phyloP scores from a whole-genome alignment of 2,329 filamentous ascomycete species.

The Neoascochyta sp. region DNA sequence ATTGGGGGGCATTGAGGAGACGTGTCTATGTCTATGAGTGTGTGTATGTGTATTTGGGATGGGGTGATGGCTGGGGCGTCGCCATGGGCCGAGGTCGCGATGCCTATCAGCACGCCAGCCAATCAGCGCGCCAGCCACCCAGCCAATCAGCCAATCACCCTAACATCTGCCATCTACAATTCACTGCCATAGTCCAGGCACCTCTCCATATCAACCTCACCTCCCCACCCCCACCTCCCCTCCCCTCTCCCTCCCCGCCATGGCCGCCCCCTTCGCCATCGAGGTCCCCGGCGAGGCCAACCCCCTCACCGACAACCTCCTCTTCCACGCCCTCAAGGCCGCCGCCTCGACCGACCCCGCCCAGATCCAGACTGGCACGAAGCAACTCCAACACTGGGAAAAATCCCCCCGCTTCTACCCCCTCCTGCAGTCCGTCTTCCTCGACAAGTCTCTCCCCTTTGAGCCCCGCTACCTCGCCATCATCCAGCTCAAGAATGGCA shows the following conservation, averaged over 20 bases:
- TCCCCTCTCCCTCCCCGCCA: conserved; percentile 13
- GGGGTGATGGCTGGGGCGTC: conserved; percentile 1
- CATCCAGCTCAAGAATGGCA: conserved; percentile 93
- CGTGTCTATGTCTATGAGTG: conserved; percentile 1
- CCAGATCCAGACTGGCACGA: conserved; percentile 51
- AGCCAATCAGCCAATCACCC: too few relatives aligned
- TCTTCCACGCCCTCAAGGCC: conserved; percentile 48
- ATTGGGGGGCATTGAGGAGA: conserved; percentile 23
- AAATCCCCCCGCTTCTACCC: conserved; percentile 47
- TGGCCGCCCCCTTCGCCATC: conserved; percentile 47
- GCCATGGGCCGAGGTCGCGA: conserved; percentile 27
- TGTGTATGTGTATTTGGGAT: conserved; percentile 4
- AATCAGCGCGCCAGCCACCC: too few relatives aligned
- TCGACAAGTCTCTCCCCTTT: conserved; percentile 71
- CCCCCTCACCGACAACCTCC: conserved; percentile 47
- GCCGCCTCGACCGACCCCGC: conserved; percentile 47
- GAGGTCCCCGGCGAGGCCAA: conserved; percentile 80
- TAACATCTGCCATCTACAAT: too few relatives aligned
- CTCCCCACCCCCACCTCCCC: not conserved
- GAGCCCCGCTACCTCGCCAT: conserved; percentile 85
- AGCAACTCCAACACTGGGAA: conserved; percentile 53
- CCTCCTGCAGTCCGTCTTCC: conserved; percentile 64
- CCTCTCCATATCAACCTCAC: too few relatives aligned
- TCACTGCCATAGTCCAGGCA: too few relatives aligned
- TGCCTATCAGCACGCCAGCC: too few relatives aligned